A percentile compares a stretch with the other conserved stretches of the same genome.
phyloP scores from a whole-genome alignment of 1,284 basidiomycete genomes.

The Malassezia sp. region DNA sequence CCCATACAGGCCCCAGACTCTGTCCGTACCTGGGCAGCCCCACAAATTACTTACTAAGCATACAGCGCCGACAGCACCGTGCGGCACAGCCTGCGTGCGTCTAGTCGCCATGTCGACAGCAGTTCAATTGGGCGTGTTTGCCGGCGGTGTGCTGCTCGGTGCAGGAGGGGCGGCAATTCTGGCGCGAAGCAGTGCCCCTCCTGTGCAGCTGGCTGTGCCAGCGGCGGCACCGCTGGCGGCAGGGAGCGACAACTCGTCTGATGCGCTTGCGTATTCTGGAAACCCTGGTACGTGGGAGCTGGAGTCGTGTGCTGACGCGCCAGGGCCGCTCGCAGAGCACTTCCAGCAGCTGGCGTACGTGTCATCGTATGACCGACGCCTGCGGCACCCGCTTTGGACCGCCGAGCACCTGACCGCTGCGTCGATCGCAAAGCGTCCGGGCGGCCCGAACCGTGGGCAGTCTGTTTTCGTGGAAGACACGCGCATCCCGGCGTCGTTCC shows the following conservation, averaged over 20 bases:
- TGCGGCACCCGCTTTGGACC: conserved; percentile 89
- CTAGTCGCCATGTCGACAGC: conserved; percentile 70
- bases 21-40: too few species aligned
- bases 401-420: conserved; percentile 77
- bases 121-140: conserved; percentile 75
- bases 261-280: conserved; percentile 11
- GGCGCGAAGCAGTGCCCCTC: background rate
- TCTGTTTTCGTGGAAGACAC: conserved; percentile 79
- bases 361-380: conserved; percentile 75
- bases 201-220: background rate
- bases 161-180: conserved; percentile 50
- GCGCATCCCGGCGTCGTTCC: conserved; percentile 64
- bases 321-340: conserved; percentile 73
- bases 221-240: conserved; percentile 25
- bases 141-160: conserved; percentile 60
- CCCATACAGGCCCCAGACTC: too few species aligned
- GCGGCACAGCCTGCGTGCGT: too few species aligned
- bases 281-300: too few species aligned
- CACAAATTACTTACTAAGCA: too few species aligned
- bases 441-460: conserved; percentile 49
- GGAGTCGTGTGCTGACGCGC: too few species aligned
- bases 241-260: conserved; percentile 1
- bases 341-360: conserved; percentile 71
- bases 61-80: too few species aligned
- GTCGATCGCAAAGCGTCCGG: conserved; percentile 44